A percentile compares a stretch with the other conserved stretches of the same genome.
These are phyloP conservation scores for Penicillium robsamsonii DNA, from an alignment of 495 filamentous ascomycete species.

Conservation along the genomic window DNA sequence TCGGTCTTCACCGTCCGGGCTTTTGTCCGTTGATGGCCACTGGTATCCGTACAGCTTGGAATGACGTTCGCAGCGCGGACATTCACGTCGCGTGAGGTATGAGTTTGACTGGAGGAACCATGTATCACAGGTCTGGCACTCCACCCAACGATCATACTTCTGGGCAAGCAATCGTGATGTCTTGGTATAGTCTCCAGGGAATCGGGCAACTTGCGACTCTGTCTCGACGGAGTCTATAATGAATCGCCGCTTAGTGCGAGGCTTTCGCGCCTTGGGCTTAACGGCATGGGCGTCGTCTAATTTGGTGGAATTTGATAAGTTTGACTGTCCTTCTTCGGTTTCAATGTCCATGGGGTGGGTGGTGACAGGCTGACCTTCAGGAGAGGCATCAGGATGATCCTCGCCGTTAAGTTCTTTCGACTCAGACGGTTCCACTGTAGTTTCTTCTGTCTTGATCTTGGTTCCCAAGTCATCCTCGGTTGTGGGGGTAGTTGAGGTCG, in stretches of 20 bases:
- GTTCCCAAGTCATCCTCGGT: constrained; percentile 33
- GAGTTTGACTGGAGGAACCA: constrained; percentile 85
- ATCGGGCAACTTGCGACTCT: constrained; percentile 44
- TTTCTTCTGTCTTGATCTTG: constrained; percentile 31
- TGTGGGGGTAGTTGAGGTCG: constrained; percentile 39
- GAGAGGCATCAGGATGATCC: constrained; percentile 2
- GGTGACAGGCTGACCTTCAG: constrained; percentile 16
- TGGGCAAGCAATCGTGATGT: constrained; percentile 69
- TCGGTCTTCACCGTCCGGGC: constrained; percentile 74
- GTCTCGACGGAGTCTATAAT: constrained; percentile 46
- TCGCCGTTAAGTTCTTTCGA: neutral
- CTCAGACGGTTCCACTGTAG: constrained; percentile 11
- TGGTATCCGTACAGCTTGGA: constrained; percentile 91
- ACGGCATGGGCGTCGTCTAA: constrained; percentile 24
- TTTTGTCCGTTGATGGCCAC: constrained; percentile 93
- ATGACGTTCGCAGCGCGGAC: constrained; percentile 90
- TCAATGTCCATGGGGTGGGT: constrained; percentile 9
- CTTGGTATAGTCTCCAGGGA: constrained; percentile 76
- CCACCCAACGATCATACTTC: constrained; percentile 76
- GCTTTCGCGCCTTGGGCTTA: constrained; percentile 22
- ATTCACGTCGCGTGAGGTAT: constrained; percentile 79
- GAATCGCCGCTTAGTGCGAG: constrained; percentile 24
- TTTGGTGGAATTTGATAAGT: constrained; percentile 22
- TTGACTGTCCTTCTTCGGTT: constrained; percentile 19
- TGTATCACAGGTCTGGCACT: constrained; percentile 75